Evolutionary conservation across 108 stramenopile genomes (phyloP).

Genomic region (Cylindrotheca closterium): DNA sequence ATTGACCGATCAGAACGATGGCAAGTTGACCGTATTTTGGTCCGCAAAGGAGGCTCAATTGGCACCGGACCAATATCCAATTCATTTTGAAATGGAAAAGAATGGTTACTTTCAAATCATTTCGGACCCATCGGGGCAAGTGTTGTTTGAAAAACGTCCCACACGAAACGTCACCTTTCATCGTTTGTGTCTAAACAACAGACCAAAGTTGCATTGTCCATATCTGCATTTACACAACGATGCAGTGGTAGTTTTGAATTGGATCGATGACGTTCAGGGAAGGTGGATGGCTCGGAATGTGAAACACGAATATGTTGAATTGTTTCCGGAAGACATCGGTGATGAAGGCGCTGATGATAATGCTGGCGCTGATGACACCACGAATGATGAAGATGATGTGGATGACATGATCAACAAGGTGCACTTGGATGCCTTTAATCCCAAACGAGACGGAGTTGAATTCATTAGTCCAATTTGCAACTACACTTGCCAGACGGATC

Average conservation of each 20-base stretch:
- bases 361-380: no score
- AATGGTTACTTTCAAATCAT: background rate
- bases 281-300: constrained; percentile 4
- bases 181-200: background rate
- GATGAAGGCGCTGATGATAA: no score
- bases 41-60: background rate
- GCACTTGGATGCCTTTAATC: no score
- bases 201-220: constrained; percentile 1
- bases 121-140: background rate
- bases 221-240: background rate
- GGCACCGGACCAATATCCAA: background rate
- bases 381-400: no score
- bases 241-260: background rate
- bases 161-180: background rate
- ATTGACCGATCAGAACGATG: no score
- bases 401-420: no score
- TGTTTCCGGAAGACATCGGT: no score
- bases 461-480: background rate
- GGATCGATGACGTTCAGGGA: background rate
- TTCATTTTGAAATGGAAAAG: background rate
- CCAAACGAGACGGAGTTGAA: background rate
- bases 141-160: background rate
- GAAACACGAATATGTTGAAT: background rate
- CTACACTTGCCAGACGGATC: background rate
- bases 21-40: background rate